Evolutionary conservation across 257 asterid genomes (phyloP), one percentile per base, ranked within the genome.

Genomic region (Plectranthus barbatus): DNA sequence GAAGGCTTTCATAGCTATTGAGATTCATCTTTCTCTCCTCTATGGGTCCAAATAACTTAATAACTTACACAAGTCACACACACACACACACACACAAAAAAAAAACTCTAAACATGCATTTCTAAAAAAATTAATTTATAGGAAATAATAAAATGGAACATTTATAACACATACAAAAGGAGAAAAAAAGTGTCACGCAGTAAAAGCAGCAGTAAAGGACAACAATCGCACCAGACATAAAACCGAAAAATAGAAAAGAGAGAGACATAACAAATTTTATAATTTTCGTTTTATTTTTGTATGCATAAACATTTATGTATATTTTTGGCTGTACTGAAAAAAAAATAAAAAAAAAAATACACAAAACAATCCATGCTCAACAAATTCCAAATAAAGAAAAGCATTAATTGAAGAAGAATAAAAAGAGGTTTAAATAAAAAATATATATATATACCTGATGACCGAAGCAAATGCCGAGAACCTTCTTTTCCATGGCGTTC

Each of bases 381-480:
- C 23, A 15, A 26, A 23, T 14, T 41, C n/a, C 12, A 20, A 19
- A 34, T 33, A 34, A 11, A 14, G 1, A 67, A 23, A 19, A 21
- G 29, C 31, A 41, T 21, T 10, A 47, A 6, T 7, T 7, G 54
- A 21, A 58, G 7, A 40, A 7, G 14, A 45, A 19, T 3, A 50
- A 13, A 2, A 49, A 31, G 11, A 15, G 9, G 10, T 37, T 3
- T 31, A 37, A 37, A 11, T 36, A 24, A 9, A 9, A 33, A 3
- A 45, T 6, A 26, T 0, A n/a, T n/a, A n/a, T 0, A 29, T 18
- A 4, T 56, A 87, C 96, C 95, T 91, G 98, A 68, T 86, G 95
- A 7, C 96, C 98, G 53, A 91, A 91, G 79, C 96, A 91, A 63
- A 88, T 75, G 58, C 98, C 98, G 40, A 91, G 85, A 26, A 91